Evolutionary conservation across 331 rosid genomes (phyloP).

Genomic region (Rhamnella rubrinervis): DNA sequence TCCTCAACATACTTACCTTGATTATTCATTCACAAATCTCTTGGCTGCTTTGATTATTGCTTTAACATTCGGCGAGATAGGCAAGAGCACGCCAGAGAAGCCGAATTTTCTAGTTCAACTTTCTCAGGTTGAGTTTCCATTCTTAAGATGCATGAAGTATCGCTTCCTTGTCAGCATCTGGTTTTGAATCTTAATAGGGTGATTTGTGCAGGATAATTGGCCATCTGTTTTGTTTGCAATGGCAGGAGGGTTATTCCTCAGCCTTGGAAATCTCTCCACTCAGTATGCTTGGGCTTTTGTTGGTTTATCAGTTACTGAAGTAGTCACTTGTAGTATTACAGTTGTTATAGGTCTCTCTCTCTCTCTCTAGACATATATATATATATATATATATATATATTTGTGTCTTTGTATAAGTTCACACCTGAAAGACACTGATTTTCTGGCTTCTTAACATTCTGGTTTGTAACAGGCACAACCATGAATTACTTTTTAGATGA

Average conservation of each 20-base stretch:
- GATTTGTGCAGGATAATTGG: conserved; percentile 67
- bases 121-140: conserved; percentile 43
- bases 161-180: neutral
- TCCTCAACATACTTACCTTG: conserved; percentile 96
- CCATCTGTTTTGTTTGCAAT: conserved; percentile 80
- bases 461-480: conserved; percentile 63
- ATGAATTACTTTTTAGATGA: conserved; percentile 84
- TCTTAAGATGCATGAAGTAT: neutral
- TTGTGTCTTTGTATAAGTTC: neutral
- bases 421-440: conserved; percentile 2
- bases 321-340: conserved; percentile 74
- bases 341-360: conserved; percentile 73
- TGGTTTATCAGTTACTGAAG: conserved; percentile 87
- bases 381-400: neutral
- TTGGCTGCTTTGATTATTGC: conserved; percentile 85
- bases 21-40: conserved; percentile 73
- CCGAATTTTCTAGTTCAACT: conserved; percentile 73
- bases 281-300: conserved; percentile 92
- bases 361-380: neutral
- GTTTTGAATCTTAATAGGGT: conserved; percentile 14
- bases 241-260: conserved; percentile 80
- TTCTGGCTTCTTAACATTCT: neutral
- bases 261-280: conserved; percentile 75
- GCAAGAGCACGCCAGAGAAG: conserved; percentile 40
- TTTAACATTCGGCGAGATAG: conserved; percentile 76